phyloP scores from a whole-genome alignment of 148 eudicot genomes.

The Suaeda aralocaspica region DNA sequence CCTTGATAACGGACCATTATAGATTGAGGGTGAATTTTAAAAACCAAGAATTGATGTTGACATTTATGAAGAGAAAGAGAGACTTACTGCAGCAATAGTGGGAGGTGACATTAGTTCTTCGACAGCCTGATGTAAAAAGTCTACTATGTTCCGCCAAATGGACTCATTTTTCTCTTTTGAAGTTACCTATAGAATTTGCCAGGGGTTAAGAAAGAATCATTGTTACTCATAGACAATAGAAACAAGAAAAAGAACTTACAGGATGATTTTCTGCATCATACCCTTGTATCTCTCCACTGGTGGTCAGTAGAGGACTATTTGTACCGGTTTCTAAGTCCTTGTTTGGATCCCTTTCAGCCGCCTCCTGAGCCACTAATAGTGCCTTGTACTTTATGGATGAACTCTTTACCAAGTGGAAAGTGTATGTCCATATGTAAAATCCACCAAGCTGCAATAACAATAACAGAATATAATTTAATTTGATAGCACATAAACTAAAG shows the following conservation, averaged over 20 bases:
- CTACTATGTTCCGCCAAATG: slow-evolving; percentile 29
- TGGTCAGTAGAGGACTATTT: slow-evolving; percentile 40
- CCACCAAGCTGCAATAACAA: slow-evolving; percentile 59
- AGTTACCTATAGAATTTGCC: slow-evolving; percentile 25
- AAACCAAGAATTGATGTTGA: too few relatives aligned
- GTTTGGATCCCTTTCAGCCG: slow-evolving; percentile 43
- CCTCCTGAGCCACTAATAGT: slow-evolving; percentile 35
- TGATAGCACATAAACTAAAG: too few relatives aligned
- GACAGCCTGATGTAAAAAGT: slow-evolving; percentile 38
- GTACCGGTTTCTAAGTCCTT: slow-evolving; percentile 54
- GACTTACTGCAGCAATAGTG: slow-evolving; percentile 74
- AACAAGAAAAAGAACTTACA: slow-evolving; percentile 25
- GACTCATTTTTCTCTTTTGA: slow-evolving; percentile 20
- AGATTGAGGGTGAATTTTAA: too few relatives aligned
- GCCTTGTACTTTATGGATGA: slow-evolving; percentile 41
- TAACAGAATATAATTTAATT: too few relatives aligned
- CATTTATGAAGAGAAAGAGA: background rate
- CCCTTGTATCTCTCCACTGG: slow-evolving; percentile 31
- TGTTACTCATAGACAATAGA: background rate
- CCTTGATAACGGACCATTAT: background rate
- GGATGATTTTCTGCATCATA: slow-evolving; percentile 30
- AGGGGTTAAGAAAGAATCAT: background rate
- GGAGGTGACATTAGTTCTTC: slow-evolving; percentile 83
- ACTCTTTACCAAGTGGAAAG: slow-evolving; percentile 60
- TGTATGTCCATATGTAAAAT: slow-evolving; percentile 79